Percentiles rank a stretch among this genome's conserved stretches.
These are phyloP conservation scores for Rhodotorula sp. DNA, from an alignment of 1,284 basidiomycete species.

Conservation along the genomic window DNA sequence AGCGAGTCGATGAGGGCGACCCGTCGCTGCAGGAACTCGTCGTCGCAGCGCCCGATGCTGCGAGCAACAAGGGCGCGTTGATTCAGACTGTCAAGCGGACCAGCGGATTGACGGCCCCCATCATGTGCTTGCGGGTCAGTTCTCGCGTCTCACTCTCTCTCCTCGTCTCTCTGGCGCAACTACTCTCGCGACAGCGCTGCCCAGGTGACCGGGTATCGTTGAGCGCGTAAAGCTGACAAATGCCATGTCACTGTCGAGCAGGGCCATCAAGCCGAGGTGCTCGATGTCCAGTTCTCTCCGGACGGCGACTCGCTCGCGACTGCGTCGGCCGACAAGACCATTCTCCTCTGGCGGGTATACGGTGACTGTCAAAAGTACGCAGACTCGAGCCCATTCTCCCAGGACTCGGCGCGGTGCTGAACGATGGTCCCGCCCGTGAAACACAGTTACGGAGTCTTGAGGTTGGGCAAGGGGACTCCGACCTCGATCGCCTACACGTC, in stretches of 20 bases:
- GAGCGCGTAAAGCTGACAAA: too few species aligned
- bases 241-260: background rate
- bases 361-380: slow-evolving; percentile 41
- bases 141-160: too few species aligned
- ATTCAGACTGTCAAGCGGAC: slow-evolving; percentile 43
- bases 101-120: slow-evolving; percentile 42
- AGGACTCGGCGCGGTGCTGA: too few species aligned
- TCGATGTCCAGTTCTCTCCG: slow-evolving; percentile 46
- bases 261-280: slow-evolving; percentile 44
- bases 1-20: slow-evolving; percentile 36
- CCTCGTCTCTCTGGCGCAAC: too few species aligned
- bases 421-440: too few species aligned
- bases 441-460: slow-evolving; percentile 34
- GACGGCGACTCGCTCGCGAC: slow-evolving; percentile 45
- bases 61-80: slow-evolving; percentile 38
- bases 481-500: slow-evolving; percentile 36
- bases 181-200: background rate
- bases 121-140: slow-evolving; percentile 43
- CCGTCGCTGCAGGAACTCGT: slow-evolving; percentile 39
- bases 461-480: slow-evolving; percentile 33
- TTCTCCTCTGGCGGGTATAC: slow-evolving; percentile 45
- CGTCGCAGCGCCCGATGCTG: slow-evolving; percentile 36
- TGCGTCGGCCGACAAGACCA: slow-evolving; percentile 43
- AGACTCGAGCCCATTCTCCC: too few species aligned
- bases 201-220: background rate